These are phyloP conservation scores for Coprinellus micaceus DNA, from an alignment of 768 basidiomycete species.

Conservation along the genomic window DNA sequence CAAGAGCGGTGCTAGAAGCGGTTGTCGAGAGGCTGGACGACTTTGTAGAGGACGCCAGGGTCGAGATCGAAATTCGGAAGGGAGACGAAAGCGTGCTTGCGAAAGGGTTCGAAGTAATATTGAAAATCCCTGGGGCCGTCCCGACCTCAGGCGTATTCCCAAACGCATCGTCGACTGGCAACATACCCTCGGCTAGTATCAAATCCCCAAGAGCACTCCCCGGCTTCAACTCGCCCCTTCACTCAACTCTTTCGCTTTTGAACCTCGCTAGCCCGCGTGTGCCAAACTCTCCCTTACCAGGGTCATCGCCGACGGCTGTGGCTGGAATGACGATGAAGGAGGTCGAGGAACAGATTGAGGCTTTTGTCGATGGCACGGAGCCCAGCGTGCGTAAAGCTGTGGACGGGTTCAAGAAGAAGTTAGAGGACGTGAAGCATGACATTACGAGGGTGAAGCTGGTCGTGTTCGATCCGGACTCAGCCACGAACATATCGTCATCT, in stretches of 20 bases:
- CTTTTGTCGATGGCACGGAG: constrained; percentile 56
- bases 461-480: constrained; percentile 42
- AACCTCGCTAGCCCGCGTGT: neutral
- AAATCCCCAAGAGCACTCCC: neutral
- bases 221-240: neutral
- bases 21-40: constrained; percentile 66
- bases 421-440: constrained; percentile 75
- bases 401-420: constrained; percentile 50
- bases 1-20: constrained; percentile 38
- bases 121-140: constrained; percentile 54
- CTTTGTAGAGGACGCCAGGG: constrained; percentile 73
- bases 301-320: neutral
- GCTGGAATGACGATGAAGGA: constrained; percentile 26
- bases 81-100: constrained; percentile 67
- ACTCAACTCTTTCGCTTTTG: neutral
- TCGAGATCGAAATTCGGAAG: constrained; percentile 77
- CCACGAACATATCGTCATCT: constrained; percentile 13
- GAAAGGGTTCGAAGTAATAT: constrained; percentile 65
- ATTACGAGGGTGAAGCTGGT: constrained; percentile 64
- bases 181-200: neutral
- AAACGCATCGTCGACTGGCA: neutral
- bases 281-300: neutral
- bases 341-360: constrained; percentile 47
- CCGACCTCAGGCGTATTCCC: constrained; percentile 10
- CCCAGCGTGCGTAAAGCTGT: constrained; percentile 41